These are phyloP conservation scores for Syzygium jambos DNA, from an alignment of 345 rosid genomes.

Conservation along the genomic window DNA sequence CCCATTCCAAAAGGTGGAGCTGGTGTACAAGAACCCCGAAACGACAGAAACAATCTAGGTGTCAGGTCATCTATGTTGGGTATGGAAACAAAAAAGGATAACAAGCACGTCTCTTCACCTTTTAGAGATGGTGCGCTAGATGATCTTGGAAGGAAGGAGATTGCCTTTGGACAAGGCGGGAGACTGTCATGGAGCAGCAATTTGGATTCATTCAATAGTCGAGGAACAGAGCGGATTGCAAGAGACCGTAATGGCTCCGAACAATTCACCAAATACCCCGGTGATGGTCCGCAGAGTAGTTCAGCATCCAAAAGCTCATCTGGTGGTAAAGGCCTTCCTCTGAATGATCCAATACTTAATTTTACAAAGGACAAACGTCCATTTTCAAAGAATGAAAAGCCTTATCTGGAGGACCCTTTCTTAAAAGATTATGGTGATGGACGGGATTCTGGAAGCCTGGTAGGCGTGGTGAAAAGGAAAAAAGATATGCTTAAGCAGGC, in stretches of 20 bases:
- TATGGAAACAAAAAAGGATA: conserved; percentile 48
- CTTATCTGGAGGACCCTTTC: conserved; percentile 59
- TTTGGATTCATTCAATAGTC: conserved; percentile 30
- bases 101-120: conserved; percentile 32
- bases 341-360: conserved; percentile 38
- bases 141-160: conserved; percentile 52
- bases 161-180: conserved; percentile 43
- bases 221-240: conserved; percentile 31
- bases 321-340: conserved; percentile 31
- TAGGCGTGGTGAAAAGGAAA: conserved; percentile 74
- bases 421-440: conserved; percentile 68
- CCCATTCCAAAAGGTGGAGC: conserved; percentile 36
- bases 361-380: conserved; percentile 57
- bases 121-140: conserved; percentile 36
- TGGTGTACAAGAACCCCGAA: conserved; percentile 31
- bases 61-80: conserved; percentile 35
- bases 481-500: conserved; percentile 61
- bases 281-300: conserved; percentile 26
- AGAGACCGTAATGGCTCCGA: conserved; percentile 45
- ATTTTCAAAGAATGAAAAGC: conserved; percentile 55
- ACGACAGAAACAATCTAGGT: conserved; percentile 30
- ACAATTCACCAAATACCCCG: conserved; percentile 33
- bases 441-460: conserved; percentile 56
- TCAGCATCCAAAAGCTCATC: conserved; percentile 30
- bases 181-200: conserved; percentile 52